Conservation (phyloP, 495 filamentous ascomycete species). For the Letharia columbiana region DNA sequence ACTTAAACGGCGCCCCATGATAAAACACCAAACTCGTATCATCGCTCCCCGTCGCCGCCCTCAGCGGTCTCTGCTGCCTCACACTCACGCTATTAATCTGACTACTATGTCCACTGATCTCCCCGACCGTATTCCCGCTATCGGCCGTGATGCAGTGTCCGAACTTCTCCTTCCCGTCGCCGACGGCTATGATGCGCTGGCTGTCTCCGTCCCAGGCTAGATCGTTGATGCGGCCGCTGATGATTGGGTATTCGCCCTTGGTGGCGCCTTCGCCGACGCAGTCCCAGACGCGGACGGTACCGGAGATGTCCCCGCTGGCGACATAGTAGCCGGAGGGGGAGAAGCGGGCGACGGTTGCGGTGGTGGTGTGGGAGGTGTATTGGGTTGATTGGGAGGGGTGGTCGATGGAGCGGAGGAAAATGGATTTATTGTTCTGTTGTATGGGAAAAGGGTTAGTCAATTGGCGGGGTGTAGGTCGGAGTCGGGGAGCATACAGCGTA, state of each 20-base stretch:
- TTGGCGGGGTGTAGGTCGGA: background rate
- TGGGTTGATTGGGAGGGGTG: slow-evolving; percentile 72
- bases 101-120: slow-evolving; percentile 82
- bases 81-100: slow-evolving; percentile 87
- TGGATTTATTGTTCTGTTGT: slow-evolving; percentile 80
- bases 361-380: slow-evolving; percentile 81
- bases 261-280: slow-evolving; percentile 46
- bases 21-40: slow-evolving; percentile 85
- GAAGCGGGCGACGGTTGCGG: slow-evolving; percentile 88
- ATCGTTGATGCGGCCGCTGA: slow-evolving; percentile 91
- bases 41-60: slow-evolving; percentile 84
- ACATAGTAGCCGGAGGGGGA: slow-evolving; percentile 91
- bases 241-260: slow-evolving; percentile 84
- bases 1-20: slow-evolving; percentile 91
- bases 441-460: slow-evolving; percentile 18
- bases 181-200: slow-evolving; percentile 91
- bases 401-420: slow-evolving; percentile 89
- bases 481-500: slow-evolving; percentile 63
- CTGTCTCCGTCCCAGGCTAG: slow-evolving; percentile 96
- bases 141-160: slow-evolving; percentile 94
- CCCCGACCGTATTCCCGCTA: slow-evolving; percentile 89
- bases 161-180: slow-evolving; percentile 86
- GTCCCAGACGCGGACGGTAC: slow-evolving; percentile 86
- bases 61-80: slow-evolving; percentile 76
- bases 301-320: slow-evolving; percentile 83